These are phyloP conservation scores for Coniferiporia weirii DNA, from an alignment of 1,284 basidiomycete species.

Conservation along the genomic window DNA sequence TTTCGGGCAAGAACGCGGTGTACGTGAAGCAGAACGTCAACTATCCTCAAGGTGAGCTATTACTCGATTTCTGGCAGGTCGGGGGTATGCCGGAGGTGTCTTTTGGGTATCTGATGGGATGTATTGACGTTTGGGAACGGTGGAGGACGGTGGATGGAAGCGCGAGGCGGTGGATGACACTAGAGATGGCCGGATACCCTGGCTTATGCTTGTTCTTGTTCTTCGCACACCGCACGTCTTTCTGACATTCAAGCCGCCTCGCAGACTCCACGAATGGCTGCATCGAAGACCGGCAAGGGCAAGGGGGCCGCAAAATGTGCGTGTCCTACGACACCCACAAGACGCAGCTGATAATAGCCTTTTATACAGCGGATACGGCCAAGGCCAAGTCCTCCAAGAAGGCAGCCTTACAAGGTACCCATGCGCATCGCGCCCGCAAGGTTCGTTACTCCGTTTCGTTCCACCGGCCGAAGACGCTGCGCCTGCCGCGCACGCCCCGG, in stretches of 20 bases:
- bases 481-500: constrained; percentile 79
- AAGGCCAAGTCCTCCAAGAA: constrained; percentile 97
- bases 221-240: no score
- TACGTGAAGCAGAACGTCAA: no score
- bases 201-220: no score
- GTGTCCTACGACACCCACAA: constrained; percentile 7
- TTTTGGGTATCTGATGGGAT: no score
- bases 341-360: constrained; percentile 23
- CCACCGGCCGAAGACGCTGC: constrained; percentile 95
- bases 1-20: no score
- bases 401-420: constrained; percentile 86
- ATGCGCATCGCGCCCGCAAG: constrained; percentile 79
- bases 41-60: no score
- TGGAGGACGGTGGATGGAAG: no score
- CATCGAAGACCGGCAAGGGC: constrained; percentile 56
- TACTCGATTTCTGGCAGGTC: no score
- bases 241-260: background rate
- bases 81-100: no score
- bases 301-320: constrained; percentile 49
- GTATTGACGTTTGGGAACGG: no score
- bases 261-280: constrained; percentile 41
- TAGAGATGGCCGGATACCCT: no score
- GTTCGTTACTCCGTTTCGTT: constrained; percentile 85
- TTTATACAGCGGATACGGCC: constrained; percentile 42
- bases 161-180: no score